A percentile compares a stretch with the other conserved stretches of the same genome.
Evolutionary conservation across 805 yeast species (phyloP).

Genomic region (Metschnikowia lunata): DNA sequence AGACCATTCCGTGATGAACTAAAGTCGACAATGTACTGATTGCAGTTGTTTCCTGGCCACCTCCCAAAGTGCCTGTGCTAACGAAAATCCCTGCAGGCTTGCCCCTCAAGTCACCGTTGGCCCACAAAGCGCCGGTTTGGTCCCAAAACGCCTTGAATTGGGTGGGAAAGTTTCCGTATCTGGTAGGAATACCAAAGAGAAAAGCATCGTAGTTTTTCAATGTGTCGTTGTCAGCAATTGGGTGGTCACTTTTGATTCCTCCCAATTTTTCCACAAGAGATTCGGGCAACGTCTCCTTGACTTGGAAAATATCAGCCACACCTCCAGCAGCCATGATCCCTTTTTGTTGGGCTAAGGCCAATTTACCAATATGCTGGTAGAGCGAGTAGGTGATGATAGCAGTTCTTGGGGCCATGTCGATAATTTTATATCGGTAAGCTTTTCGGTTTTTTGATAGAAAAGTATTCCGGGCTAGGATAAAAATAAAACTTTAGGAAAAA

Average conservation of each 20-base stretch:
- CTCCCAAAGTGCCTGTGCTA: conserved; percentile 69
- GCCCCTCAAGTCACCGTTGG: conserved; percentile 61
- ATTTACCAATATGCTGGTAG: conserved; percentile 66
- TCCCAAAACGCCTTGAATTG: conserved; percentile 79
- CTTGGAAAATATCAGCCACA: conserved; percentile 66
- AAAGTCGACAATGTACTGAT: conserved; percentile 54
- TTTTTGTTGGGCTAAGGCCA: conserved; percentile 63
- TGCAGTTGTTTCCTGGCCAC: conserved; percentile 75
- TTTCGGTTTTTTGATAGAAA: too few species aligned
- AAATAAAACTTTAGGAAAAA: too few species aligned
- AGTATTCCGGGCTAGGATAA: too few species aligned
- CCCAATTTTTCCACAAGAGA: conserved; percentile 53
- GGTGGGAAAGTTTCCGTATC: conserved; percentile 72
- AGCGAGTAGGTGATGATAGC: conserved; percentile 59
- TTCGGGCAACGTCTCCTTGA: conserved; percentile 66
- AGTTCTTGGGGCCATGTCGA: conserved; percentile 31
- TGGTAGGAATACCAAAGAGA: conserved; percentile 75
- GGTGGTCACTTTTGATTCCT: conserved; percentile 42
- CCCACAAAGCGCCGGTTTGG: conserved; percentile 74
- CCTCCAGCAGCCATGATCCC: conserved; percentile 71
- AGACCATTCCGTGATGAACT: conserved; percentile 74
- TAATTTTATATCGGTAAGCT: too few species aligned
- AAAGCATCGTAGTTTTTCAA: conserved; percentile 66
- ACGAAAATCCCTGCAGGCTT: conserved; percentile 72
- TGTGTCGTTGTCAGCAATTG: conserved; percentile 50